phyloP scores from a whole-genome alignment of 1,139 yeast species.

The Taphrina wiesneri region DNA sequence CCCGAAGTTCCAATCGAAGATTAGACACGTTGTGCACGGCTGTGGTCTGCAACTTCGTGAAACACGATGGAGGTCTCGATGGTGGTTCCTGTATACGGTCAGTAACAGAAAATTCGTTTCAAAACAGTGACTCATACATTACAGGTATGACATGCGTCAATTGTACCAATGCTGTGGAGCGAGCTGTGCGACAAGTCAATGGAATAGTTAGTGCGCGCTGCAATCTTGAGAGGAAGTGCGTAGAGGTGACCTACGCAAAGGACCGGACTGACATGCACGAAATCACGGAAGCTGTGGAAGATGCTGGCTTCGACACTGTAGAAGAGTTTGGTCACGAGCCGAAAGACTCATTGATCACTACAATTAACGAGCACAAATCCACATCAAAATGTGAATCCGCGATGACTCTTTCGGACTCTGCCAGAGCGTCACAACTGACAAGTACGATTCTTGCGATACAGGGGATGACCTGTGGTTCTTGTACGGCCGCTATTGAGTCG shows the following conservation, averaged over 20 bases:
- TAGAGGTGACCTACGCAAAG: slow-evolving; percentile 55
- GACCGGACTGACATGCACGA: slow-evolving; percentile 1
- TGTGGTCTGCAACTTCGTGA: background rate
- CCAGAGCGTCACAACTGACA: slow-evolving; percentile 9
- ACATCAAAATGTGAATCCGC: background rate
- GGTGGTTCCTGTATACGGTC: background rate
- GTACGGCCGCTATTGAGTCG: slow-evolving; percentile 64
- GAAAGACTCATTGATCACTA: background rate
- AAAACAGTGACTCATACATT: background rate
- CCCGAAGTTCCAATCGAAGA: background rate
- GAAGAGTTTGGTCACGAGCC: background rate
- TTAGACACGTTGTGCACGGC: background rate
- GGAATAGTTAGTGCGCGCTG: slow-evolving; percentile 61
- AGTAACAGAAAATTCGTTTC: background rate
- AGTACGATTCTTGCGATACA: slow-evolving; percentile 42
- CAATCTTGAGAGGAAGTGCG: slow-evolving; percentile 73
- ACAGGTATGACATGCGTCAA: slow-evolving; percentile 93
- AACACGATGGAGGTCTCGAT: background rate
- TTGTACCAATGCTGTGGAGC: slow-evolving; percentile 67
- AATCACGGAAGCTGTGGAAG: slow-evolving; percentile 24
- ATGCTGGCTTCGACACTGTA: slow-evolving; percentile 28
- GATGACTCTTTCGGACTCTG: background rate
- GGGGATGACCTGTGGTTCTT: slow-evolving; percentile 92
- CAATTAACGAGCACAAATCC: background rate
- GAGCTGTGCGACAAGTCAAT: slow-evolving; percentile 51